These are phyloP conservation scores for Suillus plorans DNA, from an alignment of 768 basidiomycete species.

Conservation along the genomic window DNA sequence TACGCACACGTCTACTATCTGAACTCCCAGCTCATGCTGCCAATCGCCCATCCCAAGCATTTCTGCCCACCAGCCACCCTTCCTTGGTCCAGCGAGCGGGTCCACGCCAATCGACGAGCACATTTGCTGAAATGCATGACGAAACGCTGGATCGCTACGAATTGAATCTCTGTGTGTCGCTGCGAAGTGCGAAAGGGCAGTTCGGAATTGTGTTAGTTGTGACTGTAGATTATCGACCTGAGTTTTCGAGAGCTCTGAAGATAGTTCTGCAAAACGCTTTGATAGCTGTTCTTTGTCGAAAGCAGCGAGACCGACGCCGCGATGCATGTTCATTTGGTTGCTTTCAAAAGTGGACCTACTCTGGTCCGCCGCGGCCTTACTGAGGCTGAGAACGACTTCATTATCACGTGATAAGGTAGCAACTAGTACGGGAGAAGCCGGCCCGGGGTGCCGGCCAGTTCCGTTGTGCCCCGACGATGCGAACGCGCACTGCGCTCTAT, in stretches of 20 bases:
- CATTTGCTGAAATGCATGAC: slow-evolving; percentile 94
- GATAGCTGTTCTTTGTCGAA: slow-evolving; percentile 87
- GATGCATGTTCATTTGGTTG: slow-evolving; percentile 48
- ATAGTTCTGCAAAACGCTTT: slow-evolving; percentile 77
- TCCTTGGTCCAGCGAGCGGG: slow-evolving; percentile 82
- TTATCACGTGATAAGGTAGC: background rate
- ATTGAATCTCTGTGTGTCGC: slow-evolving; percentile 83
- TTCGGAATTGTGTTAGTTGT: slow-evolving; percentile 83
- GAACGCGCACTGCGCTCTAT: too few species aligned
- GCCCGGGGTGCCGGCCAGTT: background rate
- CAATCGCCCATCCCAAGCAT: slow-evolving; percentile 87
- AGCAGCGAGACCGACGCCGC: slow-evolving; percentile 86
- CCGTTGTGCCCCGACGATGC: background rate
- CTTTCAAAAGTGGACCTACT: background rate
- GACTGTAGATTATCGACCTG: slow-evolving; percentile 79
- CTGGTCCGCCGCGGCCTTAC: too few species aligned
- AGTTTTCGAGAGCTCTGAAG: slow-evolving; percentile 68
- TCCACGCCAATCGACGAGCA: slow-evolving; percentile 94
- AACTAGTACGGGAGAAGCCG: too few species aligned
- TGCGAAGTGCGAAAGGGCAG: slow-evolving; percentile 78
- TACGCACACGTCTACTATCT: slow-evolving; percentile 90
- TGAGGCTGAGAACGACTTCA: background rate
- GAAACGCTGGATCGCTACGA: slow-evolving; percentile 78
- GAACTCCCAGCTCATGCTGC: slow-evolving; percentile 94
- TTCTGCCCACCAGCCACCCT: slow-evolving; percentile 92